A percentile compares a stretch with the other conserved stretches of the same genome.
Evolutionary conservation across 495 filamentous ascomycete genomes (phyloP).

Genomic region (Acidomyces sp.): DNA sequence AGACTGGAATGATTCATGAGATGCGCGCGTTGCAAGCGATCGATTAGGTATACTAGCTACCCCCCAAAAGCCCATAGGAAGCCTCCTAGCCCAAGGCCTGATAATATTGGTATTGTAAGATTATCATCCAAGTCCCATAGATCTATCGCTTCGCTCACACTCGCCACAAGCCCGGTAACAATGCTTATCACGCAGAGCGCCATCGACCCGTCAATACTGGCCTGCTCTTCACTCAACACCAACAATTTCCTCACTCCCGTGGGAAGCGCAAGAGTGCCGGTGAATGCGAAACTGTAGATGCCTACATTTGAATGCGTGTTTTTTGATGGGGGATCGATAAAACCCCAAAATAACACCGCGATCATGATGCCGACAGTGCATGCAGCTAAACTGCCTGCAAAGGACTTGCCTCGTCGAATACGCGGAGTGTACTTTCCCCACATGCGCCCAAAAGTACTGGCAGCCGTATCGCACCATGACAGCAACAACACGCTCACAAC

Average conservation of each 20-base stretch:
- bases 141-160: slow-evolving; percentile 81
- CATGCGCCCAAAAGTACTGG: slow-evolving; percentile 77
- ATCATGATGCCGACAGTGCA: slow-evolving; percentile 67
- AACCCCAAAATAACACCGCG: slow-evolving; percentile 78
- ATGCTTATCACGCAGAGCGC: slow-evolving; percentile 79
- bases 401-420: slow-evolving; percentile 74
- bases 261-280: slow-evolving; percentile 55
- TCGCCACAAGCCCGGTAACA: slow-evolving; percentile 74
- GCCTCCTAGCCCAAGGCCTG: slow-evolving; percentile 79
- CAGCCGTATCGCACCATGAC: slow-evolving; percentile 96
- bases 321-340: slow-evolving; percentile 45
- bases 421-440: slow-evolving; percentile 80
- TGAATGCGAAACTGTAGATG: slow-evolving; percentile 66
- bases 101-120: slow-evolving; percentile 85
- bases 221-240: slow-evolving; percentile 32
- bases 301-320: slow-evolving; percentile 35
- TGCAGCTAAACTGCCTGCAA: slow-evolving; percentile 78
- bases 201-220: slow-evolving; percentile 47
- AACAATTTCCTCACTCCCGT: slow-evolving; percentile 27
- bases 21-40: too few species aligned
- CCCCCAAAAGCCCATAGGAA: slow-evolving; percentile 80
- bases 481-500: slow-evolving; percentile 78
- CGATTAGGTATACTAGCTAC: too few species aligned
- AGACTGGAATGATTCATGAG: too few species aligned
- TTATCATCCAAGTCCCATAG: slow-evolving; percentile 93